Conservation (phyloP, 106 monocot genomes). For the Gastrodia elata region DNA sequence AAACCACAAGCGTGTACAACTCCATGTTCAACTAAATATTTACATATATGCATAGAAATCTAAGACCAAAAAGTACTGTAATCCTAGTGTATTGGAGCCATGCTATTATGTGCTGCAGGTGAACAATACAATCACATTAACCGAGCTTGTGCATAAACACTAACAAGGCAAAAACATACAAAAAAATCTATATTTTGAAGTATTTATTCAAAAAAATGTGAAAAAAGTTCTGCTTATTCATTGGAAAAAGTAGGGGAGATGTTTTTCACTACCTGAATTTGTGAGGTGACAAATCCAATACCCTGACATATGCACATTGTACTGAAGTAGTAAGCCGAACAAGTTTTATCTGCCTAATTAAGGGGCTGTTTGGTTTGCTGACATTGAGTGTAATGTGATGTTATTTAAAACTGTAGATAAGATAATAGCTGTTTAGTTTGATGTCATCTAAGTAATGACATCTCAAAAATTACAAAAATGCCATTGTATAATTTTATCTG, state of each 20-base stretch:
- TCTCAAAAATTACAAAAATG: too few relatives aligned
- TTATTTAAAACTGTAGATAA: too few relatives aligned
- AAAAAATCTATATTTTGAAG: not conserved
- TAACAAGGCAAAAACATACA: not conserved
- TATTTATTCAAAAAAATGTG: not conserved
- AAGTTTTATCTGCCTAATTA: not conserved
- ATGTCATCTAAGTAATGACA: too few relatives aligned
- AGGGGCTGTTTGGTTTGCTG: too few relatives aligned
- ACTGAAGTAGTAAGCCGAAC: not conserved
- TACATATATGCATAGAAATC: not conserved
- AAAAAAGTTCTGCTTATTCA: not conserved
- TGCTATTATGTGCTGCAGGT: too few relatives aligned
- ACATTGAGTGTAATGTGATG: too few relatives aligned
- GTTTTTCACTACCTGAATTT: slow-evolving; percentile 6
- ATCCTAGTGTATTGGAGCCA: not conserved
- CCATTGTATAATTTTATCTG: too few relatives aligned
- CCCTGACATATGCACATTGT: slow-evolving; percentile 4
- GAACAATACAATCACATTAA: not conserved
- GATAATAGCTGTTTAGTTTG: too few relatives aligned
- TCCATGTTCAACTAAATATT: too few relatives aligned
- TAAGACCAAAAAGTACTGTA: not conserved
- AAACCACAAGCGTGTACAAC: too few relatives aligned
- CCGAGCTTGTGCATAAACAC: not conserved
- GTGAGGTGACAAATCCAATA: not conserved
- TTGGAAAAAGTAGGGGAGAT: not conserved